Evolutionary conservation across 2,329 filamentous ascomycete species (phyloP), one percentile per base, ranked within the genome.

Genomic region (Verticillium isaacii): DNA sequence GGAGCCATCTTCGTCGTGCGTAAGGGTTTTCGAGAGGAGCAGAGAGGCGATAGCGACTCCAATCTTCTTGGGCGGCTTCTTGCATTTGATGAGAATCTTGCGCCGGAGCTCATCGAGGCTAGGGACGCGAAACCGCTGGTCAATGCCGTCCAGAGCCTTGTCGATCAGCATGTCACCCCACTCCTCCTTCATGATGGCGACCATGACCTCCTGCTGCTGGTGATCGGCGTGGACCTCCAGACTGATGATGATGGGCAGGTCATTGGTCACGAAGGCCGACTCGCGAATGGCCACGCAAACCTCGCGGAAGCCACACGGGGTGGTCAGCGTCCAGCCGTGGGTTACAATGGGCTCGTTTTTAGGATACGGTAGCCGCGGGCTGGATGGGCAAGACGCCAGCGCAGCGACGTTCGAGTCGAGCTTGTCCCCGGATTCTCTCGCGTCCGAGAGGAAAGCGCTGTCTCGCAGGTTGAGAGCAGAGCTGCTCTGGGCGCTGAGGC

Each of bases 161-260:
- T 92, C 88, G 12, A 97, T 80, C 6, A 98, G 80, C 68, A 90
- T 77, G 0, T 85, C 88, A 50, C 83, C 85, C 93, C 93, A 99
- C 66, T 91, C 89, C 67, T 97, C 87, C 66, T 88, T 88, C 90
- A 99, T 97, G 65, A 98, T 96, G 61, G 91, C 85, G 12, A 97
- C 93, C 91, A 98, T 97, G 58, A 90, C 84, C 66, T 92, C 87
- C 74, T 99, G 95, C 74, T 98, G 94, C 60, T 91, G 86, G 1
- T 83, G 78, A 64, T 89, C 86, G 15, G 92, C 89, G 73, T 98
- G 94, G 0, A 98, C 91, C 75, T 99, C 95, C 6, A 98, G 82
- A 72, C 93, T 97, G 66, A 98, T 86, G 62, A 98, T 96, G 45
- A 99, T 80, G 0, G 95, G 95, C 23, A 97, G 80, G 59, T 90